A percentile compares a stretch with the other conserved stretches of the same genome.
phyloP scores from a whole-genome alignment of 139 green algal species.

The Micromonas pusilla region DNA sequence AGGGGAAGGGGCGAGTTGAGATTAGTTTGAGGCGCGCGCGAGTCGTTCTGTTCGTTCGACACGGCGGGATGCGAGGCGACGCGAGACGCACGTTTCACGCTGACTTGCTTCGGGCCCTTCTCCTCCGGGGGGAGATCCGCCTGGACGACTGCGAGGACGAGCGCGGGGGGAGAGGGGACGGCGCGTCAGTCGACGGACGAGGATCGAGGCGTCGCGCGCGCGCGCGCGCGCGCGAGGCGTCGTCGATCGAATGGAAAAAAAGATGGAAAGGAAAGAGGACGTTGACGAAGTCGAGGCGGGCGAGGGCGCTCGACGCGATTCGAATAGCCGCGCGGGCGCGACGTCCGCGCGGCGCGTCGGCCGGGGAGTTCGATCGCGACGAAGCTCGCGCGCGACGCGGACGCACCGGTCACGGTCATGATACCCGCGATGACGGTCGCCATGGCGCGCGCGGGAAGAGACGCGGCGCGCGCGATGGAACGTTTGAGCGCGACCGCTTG shows the following conservation, averaged over 20 bases:
- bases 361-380: not conserved
- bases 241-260: not conserved
- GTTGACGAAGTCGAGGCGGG: too few species aligned
- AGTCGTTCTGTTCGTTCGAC: not conserved
- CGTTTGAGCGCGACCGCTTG: too few species aligned
- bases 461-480: too few species aligned
- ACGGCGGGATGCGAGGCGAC: too few species aligned
- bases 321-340: not conserved
- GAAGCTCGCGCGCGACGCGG: too few species aligned
- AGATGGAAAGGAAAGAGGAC: not conserved
- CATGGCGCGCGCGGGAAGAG: not conserved
- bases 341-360: not conserved
- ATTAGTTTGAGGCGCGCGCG: too few species aligned
- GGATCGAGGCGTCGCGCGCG: not conserved
- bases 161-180: too few species aligned
- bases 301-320: not conserved
- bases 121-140: too few species aligned
- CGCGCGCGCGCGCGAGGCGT: too few species aligned
- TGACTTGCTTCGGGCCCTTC: too few species aligned
- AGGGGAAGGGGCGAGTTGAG: not conserved
- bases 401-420: not conserved
- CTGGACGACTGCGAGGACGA: too few species aligned
- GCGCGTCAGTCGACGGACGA: not conserved
- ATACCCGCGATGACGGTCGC: not conserved
- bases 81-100: too few species aligned